A percentile compares a stretch with the other conserved stretches of the same genome.
phyloP scores from a whole-genome alignment of 2,329 filamentous ascomycete species.

The Magnaporthiopsis incrustans region DNA sequence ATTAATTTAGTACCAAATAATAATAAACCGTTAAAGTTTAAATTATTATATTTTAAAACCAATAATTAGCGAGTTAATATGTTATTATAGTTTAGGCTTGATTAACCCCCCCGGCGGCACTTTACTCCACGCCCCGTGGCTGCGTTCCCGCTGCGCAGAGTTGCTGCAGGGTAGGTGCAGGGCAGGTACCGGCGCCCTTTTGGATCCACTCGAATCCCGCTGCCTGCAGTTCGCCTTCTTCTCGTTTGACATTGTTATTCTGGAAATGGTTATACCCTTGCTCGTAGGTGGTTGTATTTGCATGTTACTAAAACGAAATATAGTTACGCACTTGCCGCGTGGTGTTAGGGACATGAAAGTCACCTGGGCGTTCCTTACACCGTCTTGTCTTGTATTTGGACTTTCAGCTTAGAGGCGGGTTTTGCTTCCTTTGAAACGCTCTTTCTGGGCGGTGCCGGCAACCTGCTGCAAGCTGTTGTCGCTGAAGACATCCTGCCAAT shows the following conservation, averaged over 20 bases:
- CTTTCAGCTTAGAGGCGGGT: not conserved
- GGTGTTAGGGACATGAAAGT: not conserved
- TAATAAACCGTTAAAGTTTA: no score
- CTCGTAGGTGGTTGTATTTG: constrained; percentile 20
- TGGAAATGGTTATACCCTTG: constrained; percentile 28
- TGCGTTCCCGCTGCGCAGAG: no score
- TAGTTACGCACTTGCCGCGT: not conserved
- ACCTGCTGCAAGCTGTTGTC: not conserved
- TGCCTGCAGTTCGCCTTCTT: constrained; percentile 1
- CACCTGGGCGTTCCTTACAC: not conserved
- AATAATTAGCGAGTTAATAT: no score
- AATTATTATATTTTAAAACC: no score
- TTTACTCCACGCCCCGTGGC: no score
- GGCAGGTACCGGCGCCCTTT: no score
- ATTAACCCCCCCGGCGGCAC: no score
- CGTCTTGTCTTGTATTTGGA: not conserved
- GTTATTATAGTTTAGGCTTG: no score
- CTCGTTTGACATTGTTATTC: constrained; percentile 1
- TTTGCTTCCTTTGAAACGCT: not conserved
- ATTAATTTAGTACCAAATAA: no score
- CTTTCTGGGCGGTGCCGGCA: not conserved
- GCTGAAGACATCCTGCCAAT: not conserved
- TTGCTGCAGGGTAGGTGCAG: no score
- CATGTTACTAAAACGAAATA: not conserved
- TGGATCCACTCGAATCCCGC: not conserved